These are phyloP conservation scores for Capsicum baccatum DNA, from an alignment of 257 asterid species.

Conservation along the genomic window DNA sequence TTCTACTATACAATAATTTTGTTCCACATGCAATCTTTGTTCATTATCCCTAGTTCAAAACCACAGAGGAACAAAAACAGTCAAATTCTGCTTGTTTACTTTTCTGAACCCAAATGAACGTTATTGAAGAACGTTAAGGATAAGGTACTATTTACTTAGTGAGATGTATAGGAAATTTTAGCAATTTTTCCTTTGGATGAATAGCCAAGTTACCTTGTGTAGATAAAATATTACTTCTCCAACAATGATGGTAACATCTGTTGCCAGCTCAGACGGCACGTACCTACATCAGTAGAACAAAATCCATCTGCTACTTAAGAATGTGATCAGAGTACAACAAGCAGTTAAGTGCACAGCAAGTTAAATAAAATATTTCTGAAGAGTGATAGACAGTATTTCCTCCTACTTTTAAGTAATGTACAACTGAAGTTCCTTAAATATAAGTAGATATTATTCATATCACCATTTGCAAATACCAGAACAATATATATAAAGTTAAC, in stretches of 20 bases:
- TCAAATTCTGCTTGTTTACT: not conserved
- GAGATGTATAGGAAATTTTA: not conserved
- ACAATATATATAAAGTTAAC: not conserved
- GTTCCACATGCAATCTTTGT: slow-evolving; percentile 6
- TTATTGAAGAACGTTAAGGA: not conserved
- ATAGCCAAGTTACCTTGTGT: slow-evolving; percentile 71
- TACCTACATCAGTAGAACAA: slow-evolving; percentile 53
- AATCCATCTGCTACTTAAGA: not conserved
- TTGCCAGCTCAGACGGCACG: slow-evolving; percentile 72
- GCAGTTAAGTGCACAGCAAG: not conserved
- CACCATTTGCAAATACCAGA: not conserved
- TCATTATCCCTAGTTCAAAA: not conserved
- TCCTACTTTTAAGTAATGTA: slow-evolving; percentile 16
- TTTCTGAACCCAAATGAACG: not conserved
- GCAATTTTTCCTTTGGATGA: not conserved
- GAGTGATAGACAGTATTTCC: not conserved
- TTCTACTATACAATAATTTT: not conserved
- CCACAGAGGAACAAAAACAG: not conserved
- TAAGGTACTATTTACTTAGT: not conserved
- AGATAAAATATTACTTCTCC: slow-evolving; percentile 77
- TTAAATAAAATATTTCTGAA: not conserved
- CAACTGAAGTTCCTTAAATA: slow-evolving; percentile 8
- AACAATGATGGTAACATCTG: slow-evolving; percentile 64
- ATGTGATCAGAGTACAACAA: not conserved
- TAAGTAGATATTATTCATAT: not conserved